Base-by-base conservation (phyloP, 495 filamentous ascomycete genomes). In the Penicillium manginii region DNA sequence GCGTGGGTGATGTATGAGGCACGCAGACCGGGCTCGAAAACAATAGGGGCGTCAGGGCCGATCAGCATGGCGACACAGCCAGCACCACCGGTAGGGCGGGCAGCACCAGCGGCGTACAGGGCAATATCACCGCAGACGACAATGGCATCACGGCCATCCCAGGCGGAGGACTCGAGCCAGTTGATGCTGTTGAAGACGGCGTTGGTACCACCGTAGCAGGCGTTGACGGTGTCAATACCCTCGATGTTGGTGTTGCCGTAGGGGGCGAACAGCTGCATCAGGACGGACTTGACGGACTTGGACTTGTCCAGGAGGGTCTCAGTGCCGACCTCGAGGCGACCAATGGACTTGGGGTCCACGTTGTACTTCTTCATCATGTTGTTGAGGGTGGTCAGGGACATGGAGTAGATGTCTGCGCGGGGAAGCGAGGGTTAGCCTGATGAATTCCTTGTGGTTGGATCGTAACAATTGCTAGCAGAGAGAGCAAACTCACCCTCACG, bases 241-340 rank as follows among this genome's bases (percentile, higher is more conserved):
- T 98, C 96, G 46, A 98, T 81, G 80, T 96, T 97, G 82, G 87
- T 92, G 73, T 91, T 91, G 58, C 86, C 88, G 69, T 88, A 88
- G 48, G 87, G 81, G 69, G 88, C 84, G 67, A 98, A 97, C 26
- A 98, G 83, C 79, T 97, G 94, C 94, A 98, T 98, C 61, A 98
- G 78, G 50, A 98, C 93, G n/a, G 93, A 91, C 86, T 98, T 98
- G 82, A 98, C 94, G 26, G 96, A 98, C 84, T 98, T 98, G 65
- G 94, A 98, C 84, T 98, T 98, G 84, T 98, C 94, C 70, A 98
- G 83, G 40, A 98, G 84, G 51, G 94, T 98, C 86, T 98, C 94
- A 52, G 94, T 98, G 69, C 94, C 94, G 64, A 98, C 94, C 79
- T 98, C 94, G 64, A 98, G 84, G 61, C 94, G 89, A 54, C 94